phyloP scores from a whole-genome alignment of 202 grass and related monocot genomes.

The Setaria viridis region DNA sequence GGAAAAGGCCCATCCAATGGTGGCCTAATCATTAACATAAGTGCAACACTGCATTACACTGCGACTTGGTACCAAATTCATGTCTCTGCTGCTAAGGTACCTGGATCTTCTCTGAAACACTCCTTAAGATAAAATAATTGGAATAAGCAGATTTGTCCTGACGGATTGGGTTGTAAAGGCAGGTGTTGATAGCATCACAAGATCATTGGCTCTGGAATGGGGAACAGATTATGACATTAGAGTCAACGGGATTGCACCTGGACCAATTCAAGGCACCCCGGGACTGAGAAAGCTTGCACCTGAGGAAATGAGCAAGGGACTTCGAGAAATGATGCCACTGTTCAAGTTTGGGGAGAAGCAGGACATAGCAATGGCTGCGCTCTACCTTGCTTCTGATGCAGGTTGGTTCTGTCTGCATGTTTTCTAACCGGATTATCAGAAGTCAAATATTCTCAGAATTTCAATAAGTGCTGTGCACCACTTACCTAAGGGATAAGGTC shows the following conservation, averaged over 20 bases:
- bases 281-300: conserved; percentile 94
- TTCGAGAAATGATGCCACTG: conserved; percentile 60
- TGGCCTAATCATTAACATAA: conserved; percentile 95
- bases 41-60: conserved; percentile 89
- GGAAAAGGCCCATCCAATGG: conserved; percentile 69
- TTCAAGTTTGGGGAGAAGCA: conserved; percentile 79
- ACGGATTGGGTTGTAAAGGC: conserved; percentile 53
- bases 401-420: conserved; percentile 50
- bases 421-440: background rate
- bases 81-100: conserved; percentile 93
- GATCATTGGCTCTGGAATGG: conserved; percentile 92
- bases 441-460: no score
- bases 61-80: conserved; percentile 95
- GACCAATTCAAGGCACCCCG: conserved; percentile 80
- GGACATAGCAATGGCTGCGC: conserved; percentile 90
- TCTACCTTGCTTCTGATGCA: conserved; percentile 96
- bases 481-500: background rate
- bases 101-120: background rate
- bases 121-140: background rate
- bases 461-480: no score
- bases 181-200: conserved; percentile 97
- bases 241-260: conserved; percentile 96
- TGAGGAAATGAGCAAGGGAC: conserved; percentile 70
- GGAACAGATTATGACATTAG: conserved; percentile 96
- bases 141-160: conserved; percentile 25